Base-by-base conservation (phyloP, 1,284 basidiomycete genomes). In the Trichosporon sp. region DNA sequence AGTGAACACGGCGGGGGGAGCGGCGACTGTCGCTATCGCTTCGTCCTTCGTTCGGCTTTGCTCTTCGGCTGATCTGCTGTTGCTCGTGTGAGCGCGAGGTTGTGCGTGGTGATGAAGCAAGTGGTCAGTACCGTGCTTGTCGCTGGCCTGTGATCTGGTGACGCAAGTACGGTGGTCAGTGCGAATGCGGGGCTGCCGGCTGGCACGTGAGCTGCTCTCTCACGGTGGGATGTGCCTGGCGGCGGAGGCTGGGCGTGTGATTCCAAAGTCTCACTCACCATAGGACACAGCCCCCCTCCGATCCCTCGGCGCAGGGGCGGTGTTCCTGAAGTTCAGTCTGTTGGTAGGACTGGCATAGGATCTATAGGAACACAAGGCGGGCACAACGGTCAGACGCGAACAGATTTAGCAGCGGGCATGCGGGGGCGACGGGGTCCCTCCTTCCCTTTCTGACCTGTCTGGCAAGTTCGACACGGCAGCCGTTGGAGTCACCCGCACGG, bases 81-180 rank as follows among this genome's bases (percentile, higher is more conserved):
- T 38, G 35, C 59, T 59, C 35, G n/a, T 32, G 46, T 4, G 54
- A 56, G 54, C 32, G 35, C 6, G 35, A 37, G 35, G 31, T n/a
- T n/a, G 16, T 14, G 16, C 37, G 40, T 16, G 21, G 46, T n/a
- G 43, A 54, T 32, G 26, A 32, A 32, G 26, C 26, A 26, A 32
- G 56, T 11, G 11, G 51, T 40, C 67, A 46, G 21, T 46, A 40
- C 7, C 56, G 32, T 16, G 6, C 54, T 10, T 16, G 31, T 16
- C 31, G 14, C 32, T 46, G 43, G 59, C 31, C 31, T 63, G 59
- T 35, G 59, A n/a, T 32, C 32, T 51, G 65, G 56, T 61, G 56
- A 61, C 56, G 56, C 56, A 61, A 61, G 56, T 61, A 21, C 51
- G 51, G 51, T 6, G 51, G 8, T 5, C 19, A 10, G 19, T 56